These are phyloP conservation scores for Malus hybrid DNA, from an alignment of 331 rosid genomes.

Conservation along the genomic window DNA sequence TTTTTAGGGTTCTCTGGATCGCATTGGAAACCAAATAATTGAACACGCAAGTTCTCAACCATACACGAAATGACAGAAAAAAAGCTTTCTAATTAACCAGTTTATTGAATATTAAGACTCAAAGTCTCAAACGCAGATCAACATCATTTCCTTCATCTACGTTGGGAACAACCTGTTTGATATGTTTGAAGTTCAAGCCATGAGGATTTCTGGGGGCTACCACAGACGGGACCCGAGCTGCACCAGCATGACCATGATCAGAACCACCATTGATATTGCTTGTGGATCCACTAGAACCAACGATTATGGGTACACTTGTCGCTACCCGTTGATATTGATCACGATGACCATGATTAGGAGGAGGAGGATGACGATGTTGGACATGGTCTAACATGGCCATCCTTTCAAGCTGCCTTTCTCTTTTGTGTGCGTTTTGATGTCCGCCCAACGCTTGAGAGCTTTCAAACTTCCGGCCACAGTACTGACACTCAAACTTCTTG, in stretches of 20 bases:
- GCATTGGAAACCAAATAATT: too few relatives aligned
- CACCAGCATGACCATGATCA: not conserved
- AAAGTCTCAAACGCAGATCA: slow-evolving; percentile 15
- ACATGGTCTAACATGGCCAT: not conserved
- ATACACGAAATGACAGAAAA: too few relatives aligned
- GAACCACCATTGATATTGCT: not conserved
- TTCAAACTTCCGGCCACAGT: slow-evolving; percentile 20
- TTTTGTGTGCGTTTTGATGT: slow-evolving; percentile 34
- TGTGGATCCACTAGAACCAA: not conserved
- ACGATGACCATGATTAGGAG: not conserved
- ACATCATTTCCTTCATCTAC: not conserved
- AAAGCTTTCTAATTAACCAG: too few relatives aligned
- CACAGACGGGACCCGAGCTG: not conserved
- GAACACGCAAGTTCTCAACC: too few relatives aligned
- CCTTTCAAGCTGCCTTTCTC: slow-evolving; percentile 20
- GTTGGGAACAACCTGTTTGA: not conserved
- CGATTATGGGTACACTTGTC: not conserved
- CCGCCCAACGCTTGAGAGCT: slow-evolving; percentile 36
- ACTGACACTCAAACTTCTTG: slow-evolving; percentile 20
- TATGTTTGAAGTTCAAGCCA: not conserved
- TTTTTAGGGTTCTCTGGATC: too few relatives aligned
- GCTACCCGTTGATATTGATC: not conserved
- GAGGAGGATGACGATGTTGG: not conserved
- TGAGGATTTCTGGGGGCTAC: not conserved
- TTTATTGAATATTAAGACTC: not conserved